Percentiles rank a stretch among this genome's conserved stretches.
phyloP scores from a whole-genome alignment of 2,329 filamentous ascomycete species.

The Pyrenochaeta sp. region DNA sequence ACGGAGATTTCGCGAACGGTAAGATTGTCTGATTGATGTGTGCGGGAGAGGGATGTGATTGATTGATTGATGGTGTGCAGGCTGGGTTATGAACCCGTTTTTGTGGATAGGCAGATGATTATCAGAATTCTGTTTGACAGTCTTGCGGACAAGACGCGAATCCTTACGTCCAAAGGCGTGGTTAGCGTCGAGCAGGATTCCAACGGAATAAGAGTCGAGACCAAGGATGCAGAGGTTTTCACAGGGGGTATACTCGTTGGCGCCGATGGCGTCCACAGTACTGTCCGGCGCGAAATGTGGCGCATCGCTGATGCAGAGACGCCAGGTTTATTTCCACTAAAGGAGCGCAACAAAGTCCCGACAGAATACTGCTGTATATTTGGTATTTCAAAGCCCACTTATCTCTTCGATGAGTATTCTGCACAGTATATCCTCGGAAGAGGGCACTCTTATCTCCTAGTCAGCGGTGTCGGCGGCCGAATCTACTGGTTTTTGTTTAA shows the following conservation, averaged over 20 bases:
- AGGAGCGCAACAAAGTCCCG: not conserved
- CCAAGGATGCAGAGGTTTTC: conserved; percentile 8
- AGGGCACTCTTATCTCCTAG: conserved; percentile 8
- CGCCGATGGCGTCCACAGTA: conserved; percentile 24
- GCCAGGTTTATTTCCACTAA: conserved; percentile 4
- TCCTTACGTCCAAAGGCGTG: conserved; percentile 9
- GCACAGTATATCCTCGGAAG: not conserved
- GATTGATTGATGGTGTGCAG: not conserved
- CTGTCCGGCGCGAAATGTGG: conserved; percentile 24
- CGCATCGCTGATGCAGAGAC: conserved; percentile 6
- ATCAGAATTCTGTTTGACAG: conserved; percentile 21
- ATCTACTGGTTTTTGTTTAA: conserved; percentile 38
- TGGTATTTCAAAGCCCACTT: conserved; percentile 6
- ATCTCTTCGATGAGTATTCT: not conserved
- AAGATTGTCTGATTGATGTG: not conserved
- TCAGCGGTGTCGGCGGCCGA: conserved; percentile 17
- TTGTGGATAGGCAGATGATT: conserved; percentile 22
- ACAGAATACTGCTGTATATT: conserved; percentile 9
- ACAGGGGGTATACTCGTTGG: conserved; percentile 21
- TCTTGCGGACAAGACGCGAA: conserved; percentile 20
- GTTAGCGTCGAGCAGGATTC: conserved; percentile 2
- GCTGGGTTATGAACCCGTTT: conserved; percentile 5
- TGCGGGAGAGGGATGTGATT: not conserved
- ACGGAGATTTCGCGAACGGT: not conserved
- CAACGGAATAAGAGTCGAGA: conserved; percentile 10